phyloP scores from a whole-genome alignment of 2,329 filamentous ascomycete genomes.

The Botrytis elliptica region DNA sequence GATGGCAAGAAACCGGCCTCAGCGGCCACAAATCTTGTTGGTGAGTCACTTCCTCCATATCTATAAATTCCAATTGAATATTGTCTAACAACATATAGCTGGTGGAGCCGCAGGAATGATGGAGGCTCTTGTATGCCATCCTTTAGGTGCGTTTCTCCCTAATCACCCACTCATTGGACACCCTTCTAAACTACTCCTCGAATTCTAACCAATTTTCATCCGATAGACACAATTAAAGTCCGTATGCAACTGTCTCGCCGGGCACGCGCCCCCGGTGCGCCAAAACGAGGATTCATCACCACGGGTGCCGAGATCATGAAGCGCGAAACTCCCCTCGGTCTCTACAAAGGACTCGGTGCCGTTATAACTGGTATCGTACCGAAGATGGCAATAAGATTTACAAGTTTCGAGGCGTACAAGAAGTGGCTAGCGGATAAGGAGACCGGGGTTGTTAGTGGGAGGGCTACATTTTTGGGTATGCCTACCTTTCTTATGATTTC shows the following conservation, averaged over 20 bases:
- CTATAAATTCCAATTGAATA: slow-evolving; percentile 11
- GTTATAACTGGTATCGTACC: slow-evolving; percentile 95
- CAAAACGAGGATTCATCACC: slow-evolving; percentile 80
- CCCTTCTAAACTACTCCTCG: neutral
- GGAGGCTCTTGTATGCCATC: slow-evolving; percentile 95
- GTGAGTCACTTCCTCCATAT: slow-evolving; percentile 47
- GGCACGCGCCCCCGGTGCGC: slow-evolving; percentile 74
- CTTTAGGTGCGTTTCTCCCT: slow-evolving; percentile 62
- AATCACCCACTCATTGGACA: neutral
- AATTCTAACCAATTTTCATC: neutral
- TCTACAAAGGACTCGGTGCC: slow-evolving; percentile 98
- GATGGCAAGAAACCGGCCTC: slow-evolving; percentile 74
- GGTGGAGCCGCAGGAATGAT: slow-evolving; percentile 98
- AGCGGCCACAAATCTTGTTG: slow-evolving; percentile 86
- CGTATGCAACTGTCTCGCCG: slow-evolving; percentile 96
- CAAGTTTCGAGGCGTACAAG: slow-evolving; percentile 96
- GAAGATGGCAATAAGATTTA: slow-evolving; percentile 99
- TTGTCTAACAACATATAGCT: slow-evolving; percentile 52
- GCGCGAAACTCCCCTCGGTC: slow-evolving; percentile 84
- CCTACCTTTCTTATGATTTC: slow-evolving; percentile 43
- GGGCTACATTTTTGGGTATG: slow-evolving; percentile 69
- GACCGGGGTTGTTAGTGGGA: slow-evolving; percentile 66
- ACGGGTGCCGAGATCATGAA: slow-evolving; percentile 85
- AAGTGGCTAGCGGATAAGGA: slow-evolving; percentile 68
- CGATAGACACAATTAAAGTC: slow-evolving; percentile 92